Evolutionary conservation across 108 stramenopile species (phyloP).

Genomic region (Discostella stelligeroides): DNA sequence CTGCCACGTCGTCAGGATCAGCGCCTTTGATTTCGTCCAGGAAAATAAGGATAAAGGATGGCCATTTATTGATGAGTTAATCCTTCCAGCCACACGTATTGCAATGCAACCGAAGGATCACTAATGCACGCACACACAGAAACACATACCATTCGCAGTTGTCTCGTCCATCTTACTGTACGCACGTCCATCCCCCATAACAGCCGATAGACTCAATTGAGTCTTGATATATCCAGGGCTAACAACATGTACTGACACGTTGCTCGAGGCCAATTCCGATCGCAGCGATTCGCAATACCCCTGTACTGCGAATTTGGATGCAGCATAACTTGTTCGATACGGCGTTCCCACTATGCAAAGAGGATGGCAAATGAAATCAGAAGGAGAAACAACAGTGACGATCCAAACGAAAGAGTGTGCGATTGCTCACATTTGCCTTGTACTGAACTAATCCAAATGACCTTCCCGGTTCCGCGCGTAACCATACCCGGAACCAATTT

Average conservation of each 20-base stretch:
- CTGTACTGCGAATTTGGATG: conserved; percentile 86
- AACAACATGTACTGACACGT: conserved; percentile 64
- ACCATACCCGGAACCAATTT: conserved; percentile 74
- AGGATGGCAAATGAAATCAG: not conserved
- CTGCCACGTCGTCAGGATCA: conserved; percentile 76
- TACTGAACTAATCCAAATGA: conserved; percentile 79
- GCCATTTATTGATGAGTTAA: not conserved
- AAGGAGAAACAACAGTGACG: not conserved
- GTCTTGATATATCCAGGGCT: conserved; percentile 86
- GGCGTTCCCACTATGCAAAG: conserved; percentile 68
- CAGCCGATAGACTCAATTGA: conserved; percentile 61
- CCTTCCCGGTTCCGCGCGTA: conserved; percentile 38
- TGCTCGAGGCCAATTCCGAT: conserved; percentile 68
- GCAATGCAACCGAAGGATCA: not conserved
- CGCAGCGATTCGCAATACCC: conserved; percentile 84
- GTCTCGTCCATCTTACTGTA: conserved; percentile 80
- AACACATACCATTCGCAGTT: conserved; percentile 61
- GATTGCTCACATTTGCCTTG: conserved; percentile 64
- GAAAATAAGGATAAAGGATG: not conserved
- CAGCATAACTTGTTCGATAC: conserved; percentile 76
- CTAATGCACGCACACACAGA: not conserved
- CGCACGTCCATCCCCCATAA: conserved; percentile 72
- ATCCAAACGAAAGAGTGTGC: not conserved
- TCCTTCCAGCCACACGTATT: no score
- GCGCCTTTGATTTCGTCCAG: conserved; percentile 37